Base-by-base conservation (phyloP, 2,329 filamentous ascomycete genomes). In the Colletotrichum kahawae region DNA sequence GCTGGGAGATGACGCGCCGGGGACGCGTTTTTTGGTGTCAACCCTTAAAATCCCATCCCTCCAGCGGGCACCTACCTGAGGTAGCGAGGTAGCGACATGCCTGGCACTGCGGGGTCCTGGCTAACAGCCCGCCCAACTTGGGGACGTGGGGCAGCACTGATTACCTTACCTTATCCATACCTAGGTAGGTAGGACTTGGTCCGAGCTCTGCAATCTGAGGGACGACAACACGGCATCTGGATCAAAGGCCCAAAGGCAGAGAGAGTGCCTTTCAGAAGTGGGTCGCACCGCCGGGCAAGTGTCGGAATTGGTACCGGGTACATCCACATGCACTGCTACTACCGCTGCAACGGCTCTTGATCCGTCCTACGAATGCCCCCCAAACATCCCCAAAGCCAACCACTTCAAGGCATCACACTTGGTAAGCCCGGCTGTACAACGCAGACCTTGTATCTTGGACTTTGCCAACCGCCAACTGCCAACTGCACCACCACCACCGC, bases 91-190 rank as follows among this genome's bases (percentile, higher is more conserved):
- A n/a, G n/a, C n/a, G n/a, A 33, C 31, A n/a, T n/a, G 66, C 60
- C 54, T 71, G 54, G 29, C 63, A 60, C 60, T 74, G 72, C 72
- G 68, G 72, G 72, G 68, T 74, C 57, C 62, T 71, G 31, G 29
- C 18, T 60, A 43, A n/a, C 57, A 63, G 64, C 24, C 43, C 43
- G n/a, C 43, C 43, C 43, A 18, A 21, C 43, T 21, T 51, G 43
- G 43, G 10, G 43, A 51, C 36, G 68, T 69, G 54, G 67, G 57
- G 51, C n/a, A n/a, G n/a, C n/a, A n/a, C 33, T 27, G 34, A 48
- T 18, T 69, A 29, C 6, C 24, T 24, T 24, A 24, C 24, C 24
- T 24, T 24, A 24, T 24, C 24, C 24, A n/a, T n/a, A n/a, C n/a
- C n/a, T n/a, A n/a, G n/a, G 29, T 29, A 16, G 31, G 7, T 21